Percentiles rank a stretch among this genome's conserved stretches.
Evolutionary conservation across 2,329 filamentous ascomycete species (phyloP).

Genomic region (Aspergillus fumigatiaffinis): DNA sequence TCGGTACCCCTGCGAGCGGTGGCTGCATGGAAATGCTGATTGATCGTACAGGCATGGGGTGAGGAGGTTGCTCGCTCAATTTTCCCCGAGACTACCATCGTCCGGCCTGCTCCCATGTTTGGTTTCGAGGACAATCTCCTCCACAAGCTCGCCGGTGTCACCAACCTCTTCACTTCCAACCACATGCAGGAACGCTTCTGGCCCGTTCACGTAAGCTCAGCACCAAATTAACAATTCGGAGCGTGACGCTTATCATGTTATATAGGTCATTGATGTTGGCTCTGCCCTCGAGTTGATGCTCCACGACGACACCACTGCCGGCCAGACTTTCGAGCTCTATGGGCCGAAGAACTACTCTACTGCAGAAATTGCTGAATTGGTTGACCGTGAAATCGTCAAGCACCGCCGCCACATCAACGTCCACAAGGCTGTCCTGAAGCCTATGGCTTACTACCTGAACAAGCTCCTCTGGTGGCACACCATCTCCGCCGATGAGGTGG

Average conservation of each 20-base stretch:
- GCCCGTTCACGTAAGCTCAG: constrained; percentile 73
- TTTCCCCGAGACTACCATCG: constrained; percentile 95
- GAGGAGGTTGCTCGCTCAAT: constrained; percentile 82
- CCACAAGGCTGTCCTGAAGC: constrained; percentile 75
- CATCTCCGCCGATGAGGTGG: constrained; percentile 76
- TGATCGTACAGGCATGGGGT: constrained; percentile 58
- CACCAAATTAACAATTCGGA: neutral
- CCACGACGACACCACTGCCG: constrained; percentile 83
- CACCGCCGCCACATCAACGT: constrained; percentile 86
- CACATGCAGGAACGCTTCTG: constrained; percentile 87
- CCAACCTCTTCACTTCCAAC: constrained; percentile 85
- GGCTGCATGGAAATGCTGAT: constrained; percentile 9
- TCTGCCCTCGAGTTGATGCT: constrained; percentile 84
- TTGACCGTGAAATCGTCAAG: constrained; percentile 91
- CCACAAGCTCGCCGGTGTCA: constrained; percentile 73
- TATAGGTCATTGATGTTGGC: constrained; percentile 80
- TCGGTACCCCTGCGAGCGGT: neutral
- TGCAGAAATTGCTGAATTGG: constrained; percentile 77
- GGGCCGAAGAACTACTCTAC: constrained; percentile 91
- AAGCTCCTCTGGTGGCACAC: constrained; percentile 84
- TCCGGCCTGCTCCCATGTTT: constrained; percentile 88
- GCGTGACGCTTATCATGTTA: constrained; percentile 12
- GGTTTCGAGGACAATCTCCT: constrained; percentile 93
- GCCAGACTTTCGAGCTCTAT: constrained; percentile 90
- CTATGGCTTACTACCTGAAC: constrained; percentile 71